Evolutionary conservation across 192 early-diverging fungal genomes (phyloP), one percentile per base, ranked within the genome.

Genomic region (Coemansia sp.): DNA sequence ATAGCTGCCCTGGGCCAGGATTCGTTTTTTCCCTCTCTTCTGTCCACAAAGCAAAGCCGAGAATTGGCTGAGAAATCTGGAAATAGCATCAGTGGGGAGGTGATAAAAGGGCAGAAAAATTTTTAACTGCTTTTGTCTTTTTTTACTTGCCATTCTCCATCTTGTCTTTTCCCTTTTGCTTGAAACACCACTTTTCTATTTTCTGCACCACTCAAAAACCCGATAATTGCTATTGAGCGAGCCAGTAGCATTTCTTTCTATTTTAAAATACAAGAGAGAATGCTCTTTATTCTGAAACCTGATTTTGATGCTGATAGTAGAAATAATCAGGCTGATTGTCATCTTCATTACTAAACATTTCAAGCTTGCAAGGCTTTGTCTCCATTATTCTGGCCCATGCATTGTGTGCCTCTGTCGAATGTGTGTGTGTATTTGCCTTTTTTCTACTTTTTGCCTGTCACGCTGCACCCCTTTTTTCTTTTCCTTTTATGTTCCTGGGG

Each of bases 341-440:
- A 42, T 42, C 39, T 42, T 42, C 39, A 42, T 42, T 42, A 42
- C 39, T 42, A 42, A 42, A 42, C 39, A 42, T 42, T 14, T 42
- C 5, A 13, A 42, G 39, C 39, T 42, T 42, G 5, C 13, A 42
- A 51, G 22, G 49, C 49, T 22, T 27, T 48, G 5, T 48, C 47
- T 51, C 22, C 22, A 51, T 51, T 51, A 25, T 42, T 51, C 49
- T 51, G 25, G 49, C 49, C 25, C 49, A 51, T 27, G 20, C 20
- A 27, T 51, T 27, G 49, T 27, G 49, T 48, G 46, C 11, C 46
- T 25, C 6, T 25, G 22, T 22, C 7, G 22, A 7, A 27, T 51
- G 1, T 51, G 49, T 27, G 22, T 42, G 5, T 27, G 49, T 23
- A 16, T 23, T 23, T 51, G 49, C 22, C 22, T 42, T 42, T 34